Evolutionary conservation across 2,329 filamentous ascomycete genomes (phyloP).

Genomic region (Tothia fuscella): DNA sequence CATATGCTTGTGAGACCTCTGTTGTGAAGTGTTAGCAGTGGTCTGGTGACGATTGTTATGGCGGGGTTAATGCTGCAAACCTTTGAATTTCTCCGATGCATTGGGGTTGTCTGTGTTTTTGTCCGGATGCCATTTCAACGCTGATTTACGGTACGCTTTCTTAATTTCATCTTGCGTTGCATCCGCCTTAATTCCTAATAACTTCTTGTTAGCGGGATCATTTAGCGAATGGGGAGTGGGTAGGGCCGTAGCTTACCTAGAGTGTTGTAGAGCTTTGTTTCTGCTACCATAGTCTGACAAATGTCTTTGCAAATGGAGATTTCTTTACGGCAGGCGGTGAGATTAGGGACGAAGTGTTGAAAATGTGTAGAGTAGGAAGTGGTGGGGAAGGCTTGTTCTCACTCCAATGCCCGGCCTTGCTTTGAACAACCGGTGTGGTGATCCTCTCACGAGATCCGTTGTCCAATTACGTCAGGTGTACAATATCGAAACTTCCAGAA

Average conservation of each 20-base stretch:
- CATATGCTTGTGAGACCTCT: slow-evolving; percentile 92
- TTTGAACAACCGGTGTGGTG: no score
- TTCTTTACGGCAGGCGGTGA: background rate
- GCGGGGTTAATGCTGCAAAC: slow-evolving; percentile 22
- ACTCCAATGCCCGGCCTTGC: no score
- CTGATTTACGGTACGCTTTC: slow-evolving; percentile 84
- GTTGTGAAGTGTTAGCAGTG: background rate
- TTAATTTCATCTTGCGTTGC: slow-evolving; percentile 92
- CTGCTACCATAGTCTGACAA: slow-evolving; percentile 61
- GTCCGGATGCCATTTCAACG: slow-evolving; percentile 88
- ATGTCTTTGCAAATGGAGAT: slow-evolving; percentile 16
- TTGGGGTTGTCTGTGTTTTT: slow-evolving; percentile 90
- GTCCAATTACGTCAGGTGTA: slow-evolving; percentile 8
- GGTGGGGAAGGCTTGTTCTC: background rate
- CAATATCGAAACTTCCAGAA: slow-evolving; percentile 26
- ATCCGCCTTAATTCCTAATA: slow-evolving; percentile 53
- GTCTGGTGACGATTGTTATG: no score
- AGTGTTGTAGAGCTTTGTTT: slow-evolving; percentile 89
- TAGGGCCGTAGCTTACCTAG: slow-evolving; percentile 36
- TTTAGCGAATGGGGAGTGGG: background rate
- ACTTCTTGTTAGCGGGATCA: slow-evolving; percentile 3
- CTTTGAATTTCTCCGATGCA: slow-evolving; percentile 89
- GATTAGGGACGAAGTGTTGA: background rate
- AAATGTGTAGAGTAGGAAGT: background rate
- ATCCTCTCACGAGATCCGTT: background rate